These are phyloP conservation scores for Verticillium isaacii DNA, from an alignment of 2,329 filamentous ascomycete species.

Conservation along the genomic window DNA sequence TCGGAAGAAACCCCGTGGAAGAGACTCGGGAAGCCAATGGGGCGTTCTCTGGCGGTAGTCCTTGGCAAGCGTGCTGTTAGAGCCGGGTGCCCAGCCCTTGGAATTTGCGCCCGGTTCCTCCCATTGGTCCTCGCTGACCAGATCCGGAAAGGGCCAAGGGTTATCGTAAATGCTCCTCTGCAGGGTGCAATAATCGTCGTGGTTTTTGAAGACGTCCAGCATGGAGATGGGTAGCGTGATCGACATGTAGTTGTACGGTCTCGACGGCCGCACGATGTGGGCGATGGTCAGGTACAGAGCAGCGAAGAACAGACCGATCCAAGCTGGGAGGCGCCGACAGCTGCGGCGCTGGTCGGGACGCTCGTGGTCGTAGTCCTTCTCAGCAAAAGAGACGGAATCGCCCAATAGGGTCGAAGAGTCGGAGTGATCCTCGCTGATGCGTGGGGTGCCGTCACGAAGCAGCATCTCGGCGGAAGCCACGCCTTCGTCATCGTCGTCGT, in stretches of 20 bases:
- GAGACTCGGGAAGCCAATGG: slow-evolving; percentile 21
- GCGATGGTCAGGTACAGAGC: slow-evolving; percentile 16
- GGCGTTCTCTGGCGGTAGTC: slow-evolving; percentile 19
- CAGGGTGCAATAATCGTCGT: slow-evolving; percentile 18
- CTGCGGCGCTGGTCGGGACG: background rate
- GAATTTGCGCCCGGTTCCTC: slow-evolving; percentile 20
- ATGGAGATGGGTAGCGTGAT: slow-evolving; percentile 25
- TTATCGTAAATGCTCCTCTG: slow-evolving; percentile 17
- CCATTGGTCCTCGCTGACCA: slow-evolving; percentile 20
- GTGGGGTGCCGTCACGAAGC: background rate
- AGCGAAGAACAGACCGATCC: slow-evolving; percentile 9
- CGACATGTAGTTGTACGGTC: slow-evolving; percentile 25
- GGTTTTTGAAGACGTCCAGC: slow-evolving; percentile 19
- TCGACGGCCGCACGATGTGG: slow-evolving; percentile 19
- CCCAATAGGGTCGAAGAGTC: slow-evolving; percentile 4
- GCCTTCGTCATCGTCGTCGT: background rate
- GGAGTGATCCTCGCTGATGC: background rate
- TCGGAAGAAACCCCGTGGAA: slow-evolving; percentile 23
- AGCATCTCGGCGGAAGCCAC: background rate
- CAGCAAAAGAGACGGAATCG: background rate
- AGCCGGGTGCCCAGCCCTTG: slow-evolving; percentile 26
- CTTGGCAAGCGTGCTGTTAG: slow-evolving; percentile 16
- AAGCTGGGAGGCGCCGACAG: background rate
- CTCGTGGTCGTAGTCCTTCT: background rate
- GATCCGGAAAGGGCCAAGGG: slow-evolving; percentile 23